These are phyloP conservation scores for Geotrichum fermentans DNA, from an alignment of 1,139 yeast species.

Conservation along the genomic window DNA sequence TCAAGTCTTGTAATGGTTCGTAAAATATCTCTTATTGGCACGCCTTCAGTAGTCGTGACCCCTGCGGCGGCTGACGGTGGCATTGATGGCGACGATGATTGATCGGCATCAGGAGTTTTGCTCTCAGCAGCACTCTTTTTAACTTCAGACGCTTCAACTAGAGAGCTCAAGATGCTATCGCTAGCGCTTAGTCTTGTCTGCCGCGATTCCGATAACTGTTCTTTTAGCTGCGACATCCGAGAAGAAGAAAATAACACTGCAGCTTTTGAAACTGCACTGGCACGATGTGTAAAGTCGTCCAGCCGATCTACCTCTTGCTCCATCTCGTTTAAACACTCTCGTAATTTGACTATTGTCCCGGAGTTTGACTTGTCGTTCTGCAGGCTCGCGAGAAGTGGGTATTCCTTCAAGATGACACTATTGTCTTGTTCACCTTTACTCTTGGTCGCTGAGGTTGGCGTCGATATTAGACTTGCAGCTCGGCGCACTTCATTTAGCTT, in stretches of 20 bases:
- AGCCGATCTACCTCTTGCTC: constrained; percentile 16
- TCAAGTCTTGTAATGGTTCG: constrained; percentile 19
- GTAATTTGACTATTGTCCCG: background rate
- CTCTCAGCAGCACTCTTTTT: background rate
- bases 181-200: background rate
- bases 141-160: constrained; percentile 8
- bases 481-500: constrained; percentile 21
- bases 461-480: constrained; percentile 2
- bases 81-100: background rate
- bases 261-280: constrained; percentile 10
- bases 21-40: constrained; percentile 14
- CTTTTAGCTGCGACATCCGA: constrained; percentile 5
- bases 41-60: constrained; percentile 1
- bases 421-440: background rate
- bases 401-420: background rate
- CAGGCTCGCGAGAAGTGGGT: constrained; percentile 4
- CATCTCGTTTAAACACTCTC: constrained; percentile 3
- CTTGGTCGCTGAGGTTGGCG: background rate
- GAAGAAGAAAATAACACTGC: constrained; percentile 9
- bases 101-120: background rate
- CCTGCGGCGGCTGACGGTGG: background rate
- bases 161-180: constrained; percentile 11
- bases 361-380: constrained; percentile 2
- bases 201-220: background rate
- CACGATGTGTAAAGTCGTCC: constrained; percentile 14